phyloP scores from a whole-genome alignment of 2,329 filamentous ascomycete species.

The Cladosporium sp. region DNA sequence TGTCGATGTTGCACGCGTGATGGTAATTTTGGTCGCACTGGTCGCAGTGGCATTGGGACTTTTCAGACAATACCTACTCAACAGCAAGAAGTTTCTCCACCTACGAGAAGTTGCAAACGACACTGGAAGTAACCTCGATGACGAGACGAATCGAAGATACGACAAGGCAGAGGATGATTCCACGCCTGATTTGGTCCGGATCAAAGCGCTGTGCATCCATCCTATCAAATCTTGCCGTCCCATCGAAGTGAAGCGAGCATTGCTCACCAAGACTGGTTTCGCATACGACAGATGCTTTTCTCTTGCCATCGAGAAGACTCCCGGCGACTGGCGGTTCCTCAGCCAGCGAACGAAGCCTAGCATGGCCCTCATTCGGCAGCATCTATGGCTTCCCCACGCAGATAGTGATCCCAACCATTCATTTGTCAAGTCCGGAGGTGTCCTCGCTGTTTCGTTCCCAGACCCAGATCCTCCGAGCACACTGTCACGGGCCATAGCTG shows the following conservation, averaged over 20 bases:
- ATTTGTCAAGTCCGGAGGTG: not conserved
- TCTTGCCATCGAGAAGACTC: not conserved
- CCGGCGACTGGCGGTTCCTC: not conserved
- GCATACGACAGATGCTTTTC: conserved; percentile 10
- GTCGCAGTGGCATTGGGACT: not conserved
- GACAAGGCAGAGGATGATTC: not conserved
- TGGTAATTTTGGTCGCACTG: not conserved
- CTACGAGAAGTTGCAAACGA: not conserved
- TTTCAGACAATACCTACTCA: not conserved
- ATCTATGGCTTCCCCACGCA: conserved; percentile 6
- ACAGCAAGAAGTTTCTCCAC: not conserved
- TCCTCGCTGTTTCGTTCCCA: not conserved
- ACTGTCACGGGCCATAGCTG: not conserved
- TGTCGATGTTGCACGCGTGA: not conserved
- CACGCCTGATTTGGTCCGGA: not conserved
- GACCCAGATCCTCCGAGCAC: conserved; percentile 2
- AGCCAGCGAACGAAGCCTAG: conserved; percentile 7
- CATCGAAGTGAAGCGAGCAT: not conserved
- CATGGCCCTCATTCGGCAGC: conserved; percentile 7
- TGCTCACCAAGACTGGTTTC: conserved; percentile 9
- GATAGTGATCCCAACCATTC: not conserved
- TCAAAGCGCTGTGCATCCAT: conserved; percentile 10
- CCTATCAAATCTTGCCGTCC: conserved; percentile 10
- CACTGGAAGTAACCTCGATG: not conserved
- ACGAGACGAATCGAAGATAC: not conserved